A percentile compares a stretch with the other conserved stretches of the same genome.
Evolutionary conservation across 2,329 filamentous ascomycete genomes (phyloP).

Genomic region (Chaetothyriales sp.): DNA sequence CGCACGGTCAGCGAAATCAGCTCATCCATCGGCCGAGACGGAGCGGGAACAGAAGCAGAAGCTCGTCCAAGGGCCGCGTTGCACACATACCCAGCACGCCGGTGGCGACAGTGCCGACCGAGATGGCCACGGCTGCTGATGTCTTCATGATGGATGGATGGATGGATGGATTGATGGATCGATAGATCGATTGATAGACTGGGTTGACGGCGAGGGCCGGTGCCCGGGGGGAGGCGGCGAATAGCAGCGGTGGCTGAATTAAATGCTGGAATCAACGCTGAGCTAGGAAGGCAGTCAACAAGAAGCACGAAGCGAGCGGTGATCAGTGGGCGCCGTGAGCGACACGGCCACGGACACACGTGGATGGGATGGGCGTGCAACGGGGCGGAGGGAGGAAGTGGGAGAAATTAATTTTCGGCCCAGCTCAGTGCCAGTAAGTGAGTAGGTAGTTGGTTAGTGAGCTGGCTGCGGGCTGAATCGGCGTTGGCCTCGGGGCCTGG

Average conservation of each 20-base stretch:
- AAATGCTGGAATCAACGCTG: not conserved
- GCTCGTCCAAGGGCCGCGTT: not conserved
- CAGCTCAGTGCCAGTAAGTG: not conserved
- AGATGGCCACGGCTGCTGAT: slow-evolving; percentile 44
- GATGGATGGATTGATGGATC: not conserved
- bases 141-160: slow-evolving; percentile 36
- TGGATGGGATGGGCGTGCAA: not conserved
- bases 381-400: no score
- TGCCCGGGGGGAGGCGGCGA: no score
- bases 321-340: not conserved
- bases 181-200: not conserved
- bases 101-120: slow-evolving; percentile 44
- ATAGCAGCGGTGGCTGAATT: not conserved
- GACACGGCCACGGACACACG: not conserved
- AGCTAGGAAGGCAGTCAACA: not conserved
- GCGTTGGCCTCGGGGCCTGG: no score
- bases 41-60: not conserved
- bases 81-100: slow-evolving; percentile 38
- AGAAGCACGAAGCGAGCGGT: not conserved
- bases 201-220: no score
- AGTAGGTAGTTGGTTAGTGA: not conserved
- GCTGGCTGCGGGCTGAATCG: no score
- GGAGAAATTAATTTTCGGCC: not conserved
- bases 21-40: not conserved
- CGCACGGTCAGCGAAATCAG: not conserved